A percentile compares a stretch with the other conserved stretches of the same genome.
These are phyloP conservation scores for Eucalyptus microcorys DNA, from an alignment of 345 rosid species.

Conservation along the genomic window DNA sequence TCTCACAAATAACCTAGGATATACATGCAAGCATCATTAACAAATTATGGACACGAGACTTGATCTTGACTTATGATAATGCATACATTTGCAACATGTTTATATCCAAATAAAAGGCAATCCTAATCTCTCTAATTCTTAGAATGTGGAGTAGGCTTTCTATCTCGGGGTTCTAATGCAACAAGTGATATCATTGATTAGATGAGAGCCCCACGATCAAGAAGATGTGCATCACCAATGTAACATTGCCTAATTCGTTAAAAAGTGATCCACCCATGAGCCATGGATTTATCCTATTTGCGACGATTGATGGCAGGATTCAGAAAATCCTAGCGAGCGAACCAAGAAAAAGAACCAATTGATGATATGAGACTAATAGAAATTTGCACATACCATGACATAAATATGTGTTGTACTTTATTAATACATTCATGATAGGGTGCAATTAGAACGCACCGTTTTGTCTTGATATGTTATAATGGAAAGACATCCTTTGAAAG, in stretches of 20 bases:
- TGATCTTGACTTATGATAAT: too few relatives aligned
- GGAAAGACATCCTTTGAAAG: too few relatives aligned
- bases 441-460: too few relatives aligned
- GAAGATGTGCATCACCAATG: background rate
- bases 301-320: background rate
- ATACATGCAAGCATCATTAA: too few relatives aligned
- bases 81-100: too few relatives aligned
- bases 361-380: background rate
- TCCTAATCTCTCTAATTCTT: background rate
- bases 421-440: too few relatives aligned
- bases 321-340: background rate
- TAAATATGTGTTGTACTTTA: too few relatives aligned
- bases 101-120: background rate
- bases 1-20: too few relatives aligned
- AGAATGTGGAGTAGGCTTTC: background rate
- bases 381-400: background rate
- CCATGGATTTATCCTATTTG: background rate
- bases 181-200: background rate
- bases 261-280: background rate
- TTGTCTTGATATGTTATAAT: too few relatives aligned
- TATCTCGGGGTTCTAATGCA: background rate
- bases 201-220: background rate
- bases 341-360: background rate
- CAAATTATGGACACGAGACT: too few relatives aligned
- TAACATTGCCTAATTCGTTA: background rate